Evolutionary conservation across 352 stramenopile genomes (phyloP), one percentile per base, ranked within the genome.

Genomic region (Pythium phragmiticola): DNA sequence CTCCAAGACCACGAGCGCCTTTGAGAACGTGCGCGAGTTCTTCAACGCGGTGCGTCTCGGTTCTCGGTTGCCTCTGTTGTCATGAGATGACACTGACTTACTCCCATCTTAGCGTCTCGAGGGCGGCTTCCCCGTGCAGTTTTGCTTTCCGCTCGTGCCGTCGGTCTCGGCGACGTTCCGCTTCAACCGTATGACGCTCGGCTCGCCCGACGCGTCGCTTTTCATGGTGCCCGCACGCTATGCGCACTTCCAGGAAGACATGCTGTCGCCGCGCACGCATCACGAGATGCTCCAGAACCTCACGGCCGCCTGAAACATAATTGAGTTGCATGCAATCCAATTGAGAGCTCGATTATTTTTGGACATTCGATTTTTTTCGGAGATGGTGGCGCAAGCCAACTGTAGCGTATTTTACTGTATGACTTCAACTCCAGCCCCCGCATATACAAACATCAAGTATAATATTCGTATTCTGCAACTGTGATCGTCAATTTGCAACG

Each of bases 51-150:
- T 90, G 69, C 42, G 75, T 63, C 39, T 16, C 13, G 39, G 5
- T 46, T 5, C 28, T 57, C 1, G 21, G 21, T 21, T 21, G 21
- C 19, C 30, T 41, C 12, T 30, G 46, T 2, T 39, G 2, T 30
- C 26, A 30, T 3, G 26, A 30, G 26, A 30, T 30, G 26, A 36
- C 23, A 59, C 43, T 21, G 28, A 30, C 17, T 26, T 16, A 58
- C 14, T 26, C 23, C 14, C 39, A 4, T 12, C 13, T 21, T 46
- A 90, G 78, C 58, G 70, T 23, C 53, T 78, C 23, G 74, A 66
- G 11, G 70, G 83, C 7, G 81, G 77, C n/a, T 90, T 88, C 43
- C 81, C 81, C 11, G 79, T 90, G 16, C 77, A 90, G 60, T 90
- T 88, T 65, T 81, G 76, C 68, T 84, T 90, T 36, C 81, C 81